Base-by-base conservation (phyloP, 176 grass and related monocot species). In the Raddia guianensis region DNA sequence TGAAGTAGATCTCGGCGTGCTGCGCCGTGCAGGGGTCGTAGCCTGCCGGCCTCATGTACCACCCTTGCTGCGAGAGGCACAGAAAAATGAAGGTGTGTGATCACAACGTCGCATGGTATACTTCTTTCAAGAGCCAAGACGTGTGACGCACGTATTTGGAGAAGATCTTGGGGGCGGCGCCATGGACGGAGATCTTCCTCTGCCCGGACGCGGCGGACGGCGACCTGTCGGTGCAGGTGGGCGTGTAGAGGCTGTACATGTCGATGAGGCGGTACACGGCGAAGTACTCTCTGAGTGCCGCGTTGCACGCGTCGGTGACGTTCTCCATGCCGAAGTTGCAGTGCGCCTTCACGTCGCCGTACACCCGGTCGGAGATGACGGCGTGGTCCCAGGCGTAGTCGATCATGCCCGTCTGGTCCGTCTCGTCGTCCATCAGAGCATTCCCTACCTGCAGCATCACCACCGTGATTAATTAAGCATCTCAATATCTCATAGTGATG, bases 351-450 rank as follows among this genome's bases (percentile, higher is more conserved):
- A 99, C 80, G 67, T 87, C 86, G 12, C 47, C n/a, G 87, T 99
- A 95, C n/a, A 93, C 85, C 6, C 85, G 74, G 73, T 99, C 96
- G 46, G 96, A 99, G 73, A 95, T 99, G 72, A 99, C 92, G 49
- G 93, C 96, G 82, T 99, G 96, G 79, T 95, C 93, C 93, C 96
- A 99, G 32, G 96, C 96, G 62, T 99, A 99, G 5, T 99, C 84
- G 35, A 99, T 74, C 93, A 99, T 95, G 66, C 96, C 96, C 27
- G 44, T 82, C 80, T 89, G 79, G 80, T 99, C 96, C 5, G 93
- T 90, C 13, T 95, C 96, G 70, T 91, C 90, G 60, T 99, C 96
- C 82, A 99, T 82, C 37, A 87, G 80, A 33, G 96, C 90, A 76
- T 99, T 99, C 74, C 96, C 96, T 76, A 95, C 83, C 92, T 95